Base-by-base conservation (phyloP, 1,139 yeast species). In the Scheffersomyces titani region DNA sequence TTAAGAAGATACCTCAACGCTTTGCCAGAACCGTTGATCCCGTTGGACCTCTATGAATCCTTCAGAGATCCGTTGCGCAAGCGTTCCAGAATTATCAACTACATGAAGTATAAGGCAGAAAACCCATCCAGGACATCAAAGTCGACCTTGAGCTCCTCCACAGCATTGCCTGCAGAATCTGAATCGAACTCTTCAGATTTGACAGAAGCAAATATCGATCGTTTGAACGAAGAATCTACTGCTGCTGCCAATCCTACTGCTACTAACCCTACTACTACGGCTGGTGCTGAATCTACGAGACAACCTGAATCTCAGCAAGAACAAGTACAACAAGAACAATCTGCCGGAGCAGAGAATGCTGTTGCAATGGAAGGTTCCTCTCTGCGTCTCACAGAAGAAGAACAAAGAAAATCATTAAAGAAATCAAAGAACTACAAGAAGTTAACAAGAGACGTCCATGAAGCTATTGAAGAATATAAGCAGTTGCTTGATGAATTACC, bases 1-100 rank as follows among this genome's bases (percentile, higher is more conserved):
- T 82, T 94, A 58, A 81, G 98, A 68, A 80, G 99, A 58, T 94
- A 85, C 69, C 81, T 96, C 61, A 92, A 93, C 69, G 89, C 93
- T 50, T 81, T 94, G 57, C 97, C 97, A 0, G 98, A 94, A 66
- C 98, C 99, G 0, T 81, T 94, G 55, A 87, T 94, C 20, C 98
- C 98, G 0, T 76, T 92, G 52, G 84, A 83, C 7, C 76, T 86
- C 59, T 96, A 94, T 72, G 93, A 90, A 62, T 77, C 78, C 30
- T 94, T 94, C 69, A 82, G 99, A 65, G 87, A 84, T 51, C 97
- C 97, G 2, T 78, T 92, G 54, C 76, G 84, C 54, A 79, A 84
- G 52, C 80, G 88, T 62, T 83, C 86, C 11, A 77, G 87, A 60
- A 82, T 90, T 52, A 76, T 86, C 51, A 85, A 82, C 59, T 89